These are phyloP conservation scores for Xylaria palmicola DNA, from an alignment of 495 filamentous ascomycete species.

Conservation along the genomic window DNA sequence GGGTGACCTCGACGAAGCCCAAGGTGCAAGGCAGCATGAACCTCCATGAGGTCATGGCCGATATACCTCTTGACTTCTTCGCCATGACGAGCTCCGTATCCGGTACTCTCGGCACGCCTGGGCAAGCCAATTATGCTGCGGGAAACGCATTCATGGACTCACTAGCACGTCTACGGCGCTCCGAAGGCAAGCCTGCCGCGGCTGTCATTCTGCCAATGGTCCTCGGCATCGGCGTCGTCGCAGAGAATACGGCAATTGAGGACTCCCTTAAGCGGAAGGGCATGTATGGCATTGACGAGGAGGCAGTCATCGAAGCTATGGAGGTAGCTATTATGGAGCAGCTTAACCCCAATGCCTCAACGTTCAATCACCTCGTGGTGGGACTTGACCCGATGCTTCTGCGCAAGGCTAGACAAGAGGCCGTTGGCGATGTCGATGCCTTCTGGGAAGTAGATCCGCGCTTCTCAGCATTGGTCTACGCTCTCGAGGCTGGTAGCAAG, in stretches of 20 bases:
- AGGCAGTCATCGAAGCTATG: too few species aligned
- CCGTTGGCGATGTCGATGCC: too few species aligned
- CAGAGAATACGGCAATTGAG: conserved; percentile 25
- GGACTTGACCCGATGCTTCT: too few species aligned
- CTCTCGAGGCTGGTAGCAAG: too few species aligned
- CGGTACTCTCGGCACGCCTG: conserved; percentile 46
- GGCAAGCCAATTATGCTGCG: conserved; percentile 58
- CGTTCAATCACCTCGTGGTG: too few species aligned
- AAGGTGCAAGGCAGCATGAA: conserved; percentile 42
- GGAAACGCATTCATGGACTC: conserved; percentile 55
- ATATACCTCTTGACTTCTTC: conserved; percentile 57
- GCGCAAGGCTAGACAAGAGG: too few species aligned
- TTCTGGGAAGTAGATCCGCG: too few species aligned
- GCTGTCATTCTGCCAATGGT: conserved; percentile 41
- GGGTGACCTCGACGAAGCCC: conserved; percentile 24
- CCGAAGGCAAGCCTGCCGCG: conserved; percentile 34
- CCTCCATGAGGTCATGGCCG: conserved; percentile 38
- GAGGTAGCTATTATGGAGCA: too few species aligned
- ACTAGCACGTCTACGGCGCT: conserved; percentile 32
- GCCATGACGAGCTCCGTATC: conserved; percentile 48
- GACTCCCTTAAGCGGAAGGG: conserved; percentile 24
- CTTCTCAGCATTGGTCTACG: too few species aligned
- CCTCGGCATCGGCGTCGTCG: conserved; percentile 38
- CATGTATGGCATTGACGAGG: too few species aligned
- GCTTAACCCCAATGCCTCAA: too few species aligned